These are phyloP conservation scores for Helicostylum pulchrum DNA, from an alignment of 192 early-diverging fungal species.

Conservation along the genomic window DNA sequence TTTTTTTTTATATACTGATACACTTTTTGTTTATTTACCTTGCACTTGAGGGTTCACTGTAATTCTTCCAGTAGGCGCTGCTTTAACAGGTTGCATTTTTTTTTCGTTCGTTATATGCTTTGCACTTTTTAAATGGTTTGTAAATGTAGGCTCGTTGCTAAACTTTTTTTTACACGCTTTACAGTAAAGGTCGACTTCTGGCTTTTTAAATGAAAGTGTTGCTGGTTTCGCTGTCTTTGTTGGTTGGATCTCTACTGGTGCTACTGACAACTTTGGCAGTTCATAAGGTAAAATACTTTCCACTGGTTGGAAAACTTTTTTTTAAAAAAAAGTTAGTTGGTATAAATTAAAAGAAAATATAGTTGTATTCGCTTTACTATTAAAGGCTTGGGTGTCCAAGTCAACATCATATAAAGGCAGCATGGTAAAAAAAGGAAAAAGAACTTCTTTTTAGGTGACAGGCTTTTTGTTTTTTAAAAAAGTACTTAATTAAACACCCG, in stretches of 20 bases:
- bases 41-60: constrained; percentile 7
- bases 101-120: constrained; percentile 50
- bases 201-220: not conserved
- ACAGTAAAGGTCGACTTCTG: constrained; percentile 38
- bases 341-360: not conserved
- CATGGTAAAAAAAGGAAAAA: not conserved
- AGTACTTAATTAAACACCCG: too few species aligned
- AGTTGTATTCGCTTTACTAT: not conserved
- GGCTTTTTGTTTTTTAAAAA: too few species aligned
- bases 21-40: not conserved
- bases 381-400: not conserved
- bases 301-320: constrained; percentile 7
- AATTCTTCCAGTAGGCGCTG: not conserved
- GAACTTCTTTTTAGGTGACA: too few species aligned
- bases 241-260: not conserved
- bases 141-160: constrained; percentile 43
- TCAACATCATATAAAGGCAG: constrained; percentile 5
- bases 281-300: not conserved
- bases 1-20: not conserved
- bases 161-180: constrained; percentile 48
- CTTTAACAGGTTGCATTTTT: constrained; percentile 2
- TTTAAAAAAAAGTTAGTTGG: not conserved
- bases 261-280: not conserved
- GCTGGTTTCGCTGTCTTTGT: not conserved
- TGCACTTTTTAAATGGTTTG: constrained; percentile 46